A percentile compares a stretch with the other conserved stretches of the same genome.
Conservation (phyloP, 768 basidiomycete genomes). For the Pholiota microspora region DNA sequence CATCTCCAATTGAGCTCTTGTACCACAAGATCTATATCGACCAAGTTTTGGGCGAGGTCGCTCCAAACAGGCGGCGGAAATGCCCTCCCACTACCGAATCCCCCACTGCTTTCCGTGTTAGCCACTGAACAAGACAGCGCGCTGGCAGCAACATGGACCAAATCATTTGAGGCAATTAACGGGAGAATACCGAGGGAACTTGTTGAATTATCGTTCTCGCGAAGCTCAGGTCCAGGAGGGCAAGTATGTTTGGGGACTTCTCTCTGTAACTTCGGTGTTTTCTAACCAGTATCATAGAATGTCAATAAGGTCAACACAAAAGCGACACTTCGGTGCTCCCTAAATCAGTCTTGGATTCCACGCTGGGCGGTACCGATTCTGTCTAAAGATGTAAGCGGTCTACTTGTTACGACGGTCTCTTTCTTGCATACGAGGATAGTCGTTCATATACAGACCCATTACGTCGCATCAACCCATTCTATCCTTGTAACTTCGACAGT, state of each 20-base stretch:
- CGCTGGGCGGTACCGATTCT: slow-evolving; percentile 14
- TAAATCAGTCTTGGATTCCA: slow-evolving; percentile 37
- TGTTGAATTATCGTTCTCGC: slow-evolving; percentile 66
- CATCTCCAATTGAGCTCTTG: not conserved
- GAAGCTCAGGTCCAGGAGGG: slow-evolving; percentile 84
- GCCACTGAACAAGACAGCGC: slow-evolving; percentile 29
- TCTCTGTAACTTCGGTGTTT: not conserved
- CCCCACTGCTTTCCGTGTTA: slow-evolving; percentile 36
- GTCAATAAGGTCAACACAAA: slow-evolving; percentile 92
- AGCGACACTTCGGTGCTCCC: slow-evolving; percentile 57
- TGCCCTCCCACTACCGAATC: slow-evolving; percentile 29
- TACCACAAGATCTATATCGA: not conserved
- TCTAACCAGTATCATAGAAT: slow-evolving; percentile 44
- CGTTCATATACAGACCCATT: slow-evolving; percentile 31
- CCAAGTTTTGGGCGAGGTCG: not conserved
- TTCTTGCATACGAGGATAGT: not conserved
- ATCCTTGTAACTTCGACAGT: slow-evolving; percentile 68
- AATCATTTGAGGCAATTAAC: slow-evolving; percentile 32
- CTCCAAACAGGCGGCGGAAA: not conserved
- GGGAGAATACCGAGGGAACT: slow-evolving; percentile 44
- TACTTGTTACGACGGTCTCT: too few species aligned
- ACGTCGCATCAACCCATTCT: slow-evolving; percentile 61
- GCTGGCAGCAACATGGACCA: slow-evolving; percentile 55
- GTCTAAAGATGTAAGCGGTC: slow-evolving; percentile 9
- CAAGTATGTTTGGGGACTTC: slow-evolving; percentile 47